phyloP scores from a whole-genome alignment of 768 basidiomycete species.

The Austroboletus festivus region DNA sequence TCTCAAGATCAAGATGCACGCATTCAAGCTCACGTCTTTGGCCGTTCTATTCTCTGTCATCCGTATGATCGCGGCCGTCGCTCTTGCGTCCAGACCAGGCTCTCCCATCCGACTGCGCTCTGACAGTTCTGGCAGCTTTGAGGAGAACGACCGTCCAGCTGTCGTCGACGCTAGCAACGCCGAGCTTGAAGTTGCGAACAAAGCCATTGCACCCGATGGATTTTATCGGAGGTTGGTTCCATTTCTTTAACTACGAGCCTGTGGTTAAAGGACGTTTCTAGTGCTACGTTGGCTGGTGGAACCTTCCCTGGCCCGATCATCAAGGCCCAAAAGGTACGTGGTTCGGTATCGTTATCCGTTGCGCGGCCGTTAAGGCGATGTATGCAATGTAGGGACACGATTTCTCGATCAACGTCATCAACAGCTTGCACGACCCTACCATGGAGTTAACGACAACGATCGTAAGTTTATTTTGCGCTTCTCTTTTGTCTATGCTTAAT shows the following conservation, averaged over 20 bases:
- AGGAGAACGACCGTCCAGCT: background rate
- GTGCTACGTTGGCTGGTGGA: slow-evolving; percentile 44
- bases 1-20: slow-evolving; percentile 19
- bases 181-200: slow-evolving; percentile 41
- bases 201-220: slow-evolving; percentile 49
- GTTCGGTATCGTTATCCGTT: background rate
- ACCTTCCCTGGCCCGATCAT: slow-evolving; percentile 50
- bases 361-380: background rate
- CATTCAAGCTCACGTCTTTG: slow-evolving; percentile 8
- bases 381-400: slow-evolving; percentile 27
- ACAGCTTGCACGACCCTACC: slow-evolving; percentile 29
- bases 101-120: slow-evolving; percentile 1
- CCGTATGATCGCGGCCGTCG: slow-evolving; percentile 15
- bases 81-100: slow-evolving; percentile 11
- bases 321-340: slow-evolving; percentile 37
- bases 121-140: background rate
- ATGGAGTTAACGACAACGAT: slow-evolving; percentile 37
- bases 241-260: background rate
- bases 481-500: background rate
- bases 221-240: slow-evolving; percentile 37
- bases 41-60: slow-evolving; percentile 12
- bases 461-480: slow-evolving; percentile 23
- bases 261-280: slow-evolving; percentile 10
- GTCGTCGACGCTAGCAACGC: slow-evolving; percentile 26
- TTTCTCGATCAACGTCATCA: slow-evolving; percentile 37